Evolutionary conservation across 352 stramenopile species (phyloP).

Genomic region (Globisporangium heterothallicum): DNA sequence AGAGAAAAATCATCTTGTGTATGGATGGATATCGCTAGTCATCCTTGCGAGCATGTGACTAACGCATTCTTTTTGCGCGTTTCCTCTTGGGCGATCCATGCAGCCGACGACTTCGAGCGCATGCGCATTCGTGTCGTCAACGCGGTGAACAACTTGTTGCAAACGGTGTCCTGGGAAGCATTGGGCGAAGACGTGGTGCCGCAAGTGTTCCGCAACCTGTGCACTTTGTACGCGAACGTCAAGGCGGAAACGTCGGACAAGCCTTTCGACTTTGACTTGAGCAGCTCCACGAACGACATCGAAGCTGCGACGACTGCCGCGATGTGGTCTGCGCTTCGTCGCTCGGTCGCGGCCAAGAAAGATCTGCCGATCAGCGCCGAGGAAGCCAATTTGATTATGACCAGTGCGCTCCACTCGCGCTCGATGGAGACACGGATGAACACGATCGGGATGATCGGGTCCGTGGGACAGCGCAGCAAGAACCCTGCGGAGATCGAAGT

Average conservation of each 20-base stretch:
- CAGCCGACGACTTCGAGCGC: constrained; percentile 64
- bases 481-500: constrained; percentile 59
- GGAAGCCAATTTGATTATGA: constrained; percentile 67
- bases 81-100: too few species aligned
- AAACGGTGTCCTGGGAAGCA: constrained; percentile 47
- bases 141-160: constrained; percentile 77
- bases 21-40: not conserved
- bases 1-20: too few species aligned
- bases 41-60: too few species aligned
- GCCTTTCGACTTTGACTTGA: constrained; percentile 31
- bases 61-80: too few species aligned
- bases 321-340: constrained; percentile 68
- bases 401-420: constrained; percentile 46
- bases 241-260: constrained; percentile 32
- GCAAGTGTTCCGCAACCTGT: constrained; percentile 77
- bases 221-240: constrained; percentile 65
- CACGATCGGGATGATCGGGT: constrained; percentile 72
- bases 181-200: constrained; percentile 50
- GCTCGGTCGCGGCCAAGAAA: constrained; percentile 44
- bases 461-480: constrained; percentile 65
- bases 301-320: constrained; percentile 63
- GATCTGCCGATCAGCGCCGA: constrained; percentile 48
- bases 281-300: constrained; percentile 47
- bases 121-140: constrained; percentile 82
- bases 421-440: constrained; percentile 72